Conservation (phyloP, 768 basidiomycete genomes). For the Termitomyces eurrhizus region DNA sequence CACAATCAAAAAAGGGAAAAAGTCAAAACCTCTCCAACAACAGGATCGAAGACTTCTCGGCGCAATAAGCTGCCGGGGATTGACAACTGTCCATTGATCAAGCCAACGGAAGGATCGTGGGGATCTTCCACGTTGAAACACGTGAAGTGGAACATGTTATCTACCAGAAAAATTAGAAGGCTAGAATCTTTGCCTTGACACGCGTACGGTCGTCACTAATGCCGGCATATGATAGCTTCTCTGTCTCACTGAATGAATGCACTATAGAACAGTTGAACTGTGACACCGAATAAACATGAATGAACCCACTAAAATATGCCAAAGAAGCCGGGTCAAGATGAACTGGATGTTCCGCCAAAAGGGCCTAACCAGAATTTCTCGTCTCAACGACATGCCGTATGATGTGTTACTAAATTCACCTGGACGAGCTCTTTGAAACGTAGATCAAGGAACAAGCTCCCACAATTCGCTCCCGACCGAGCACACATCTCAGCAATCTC, state of each 20-base stretch:
- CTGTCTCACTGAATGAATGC: slow-evolving; percentile 86
- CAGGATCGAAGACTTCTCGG: slow-evolving; percentile 86
- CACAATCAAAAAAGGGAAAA: slow-evolving; percentile 4
- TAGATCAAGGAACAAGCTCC: slow-evolving; percentile 83
- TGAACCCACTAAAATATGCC: slow-evolving; percentile 68
- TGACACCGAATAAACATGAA: neutral
- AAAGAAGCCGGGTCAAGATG: slow-evolving; percentile 80
- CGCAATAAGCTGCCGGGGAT: slow-evolving; percentile 80
- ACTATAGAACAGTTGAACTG: slow-evolving; percentile 29
- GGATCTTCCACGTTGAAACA: slow-evolving; percentile 88
- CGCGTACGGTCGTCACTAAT: slow-evolving; percentile 68
- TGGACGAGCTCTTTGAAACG: slow-evolving; percentile 80
- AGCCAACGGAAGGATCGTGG: slow-evolving; percentile 73
- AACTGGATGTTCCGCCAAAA: slow-evolving; percentile 78
- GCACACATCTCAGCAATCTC: slow-evolving; percentile 92
- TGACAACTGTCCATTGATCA: slow-evolving; percentile 78
- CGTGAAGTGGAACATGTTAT: slow-evolving; percentile 82
- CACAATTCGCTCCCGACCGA: slow-evolving; percentile 83
- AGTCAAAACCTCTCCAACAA: slow-evolving; percentile 64
- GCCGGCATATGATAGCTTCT: slow-evolving; percentile 76
- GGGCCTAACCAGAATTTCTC: slow-evolving; percentile 24
- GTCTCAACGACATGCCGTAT: slow-evolving; percentile 1
- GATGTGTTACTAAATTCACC: slow-evolving; percentile 26
- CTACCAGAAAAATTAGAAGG: slow-evolving; percentile 31
- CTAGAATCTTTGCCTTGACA: neutral